Evolutionary conservation across 495 filamentous ascomycete species (phyloP), one percentile per base, ranked within the genome.

Genomic region (Cercophora newfieldiana): DNA sequence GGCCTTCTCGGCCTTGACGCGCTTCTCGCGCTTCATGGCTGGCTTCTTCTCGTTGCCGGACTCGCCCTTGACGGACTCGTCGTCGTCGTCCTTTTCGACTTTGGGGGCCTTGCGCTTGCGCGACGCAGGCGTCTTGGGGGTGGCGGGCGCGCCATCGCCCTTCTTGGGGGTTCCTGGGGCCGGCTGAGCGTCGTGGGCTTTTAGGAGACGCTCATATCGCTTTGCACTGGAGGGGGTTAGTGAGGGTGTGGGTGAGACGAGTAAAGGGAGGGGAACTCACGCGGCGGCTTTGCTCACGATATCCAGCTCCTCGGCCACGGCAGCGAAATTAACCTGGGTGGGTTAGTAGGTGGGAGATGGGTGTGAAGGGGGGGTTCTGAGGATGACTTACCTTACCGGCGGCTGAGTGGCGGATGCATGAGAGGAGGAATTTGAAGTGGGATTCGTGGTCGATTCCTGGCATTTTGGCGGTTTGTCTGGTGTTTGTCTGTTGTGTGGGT

Each of bases 201-300:
- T 87, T 73, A 88, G 79, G 49, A 90, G 80, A 1, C 88, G 82
- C 75, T 88, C 85, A 65, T 87, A 90, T 56, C 88, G 81, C 71
- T 90, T 90, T 18, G 87, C 85, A 1, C 87, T 89, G 57, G 60
- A 18, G 49, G 29, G 22, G 21, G 30, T 33, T 33, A 30, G 24
- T 57, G 6, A 63, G n/a, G 19, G 3, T 47, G 16, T n/a, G n/a
- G 16, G 31, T 25, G 25, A 16, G 12, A 14, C 10, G 12, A 21
- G 26, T 16, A 66, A 61, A 66, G 51, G 44, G 30, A 29, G 59
- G 18, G 24, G 47, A 55, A 83, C 89, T 81, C 82, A 91, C 89
- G 89, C 88, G 6, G 89, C 89, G 21, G 84, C 87, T 68, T 87
- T 88, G 71, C 70, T 80, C 10, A 89, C 80, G 57, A 91, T 89